These are phyloP conservation scores for Pseudonitzschia delicatissima DNA, from an alignment of 108 stramenopile species.

Conservation along the genomic window DNA sequence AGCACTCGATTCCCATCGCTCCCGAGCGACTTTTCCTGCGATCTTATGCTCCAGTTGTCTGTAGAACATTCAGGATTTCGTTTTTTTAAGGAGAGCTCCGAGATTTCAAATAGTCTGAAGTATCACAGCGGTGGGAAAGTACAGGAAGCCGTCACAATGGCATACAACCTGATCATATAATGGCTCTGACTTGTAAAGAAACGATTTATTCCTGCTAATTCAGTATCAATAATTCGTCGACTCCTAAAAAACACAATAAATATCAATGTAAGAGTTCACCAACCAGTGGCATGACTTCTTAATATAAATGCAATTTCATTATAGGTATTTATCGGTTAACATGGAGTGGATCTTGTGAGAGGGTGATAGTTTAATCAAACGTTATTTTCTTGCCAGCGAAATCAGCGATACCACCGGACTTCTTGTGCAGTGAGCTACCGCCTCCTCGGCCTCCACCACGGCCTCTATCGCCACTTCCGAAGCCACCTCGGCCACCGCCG, in stretches of 20 bases:
- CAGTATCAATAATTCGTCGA: too few species aligned
- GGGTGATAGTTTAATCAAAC: slow-evolving; percentile 76
- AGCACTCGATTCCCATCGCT: not conserved
- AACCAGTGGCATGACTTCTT: too few species aligned
- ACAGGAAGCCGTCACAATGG: slow-evolving; percentile 58
- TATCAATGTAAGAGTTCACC: too few species aligned
- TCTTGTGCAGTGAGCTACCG: slow-evolving; percentile 56
- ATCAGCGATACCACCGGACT: slow-evolving; percentile 69
- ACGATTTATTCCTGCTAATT: too few species aligned
- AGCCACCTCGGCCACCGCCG: slow-evolving; percentile 50
- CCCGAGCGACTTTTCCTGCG: not conserved
- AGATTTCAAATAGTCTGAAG: slow-evolving; percentile 37
- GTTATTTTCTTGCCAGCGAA: slow-evolving; percentile 92
- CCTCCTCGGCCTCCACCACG: slow-evolving; percentile 69
- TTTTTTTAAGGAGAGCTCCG: slow-evolving; percentile 56
- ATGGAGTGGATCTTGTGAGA: too few species aligned
- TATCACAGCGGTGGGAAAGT: slow-evolving; percentile 73
- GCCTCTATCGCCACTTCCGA: slow-evolving; percentile 33
- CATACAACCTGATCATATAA: slow-evolving; percentile 12
- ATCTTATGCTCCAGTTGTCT: slow-evolving; percentile 54
- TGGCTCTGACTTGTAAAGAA: not conserved
- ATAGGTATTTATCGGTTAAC: too few species aligned
- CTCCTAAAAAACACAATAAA: too few species aligned
- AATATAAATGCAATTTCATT: too few species aligned
- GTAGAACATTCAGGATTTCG: slow-evolving; percentile 77